Evolutionary conservation across 768 basidiomycete species (phyloP), one percentile per base, ranked within the genome.

Genomic region (Saitozyma podzolica): DNA sequence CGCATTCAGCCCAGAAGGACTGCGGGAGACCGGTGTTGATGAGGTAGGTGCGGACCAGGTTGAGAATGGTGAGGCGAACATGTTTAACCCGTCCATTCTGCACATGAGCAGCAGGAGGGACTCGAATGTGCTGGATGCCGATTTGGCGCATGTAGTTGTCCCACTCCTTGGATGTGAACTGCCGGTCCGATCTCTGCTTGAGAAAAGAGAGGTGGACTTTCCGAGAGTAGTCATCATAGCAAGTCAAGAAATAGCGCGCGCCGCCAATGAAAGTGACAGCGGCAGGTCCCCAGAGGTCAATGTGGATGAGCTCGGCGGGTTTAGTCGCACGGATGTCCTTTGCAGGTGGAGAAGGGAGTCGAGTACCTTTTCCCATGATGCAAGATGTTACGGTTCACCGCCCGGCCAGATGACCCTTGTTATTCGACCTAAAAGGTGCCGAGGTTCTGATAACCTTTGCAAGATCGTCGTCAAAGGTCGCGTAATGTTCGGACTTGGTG

Each of bases 211-310:
- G 9, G n/a, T 61, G 47, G 5, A 61, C 45, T 16, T 56, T 54
- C 11, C 54, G 19, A 20, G 66, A 60, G 58, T 58, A 49, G 48
- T 66, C 65, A 48, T 66, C 65, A 39, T 59, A 55, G 43, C 50
- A 53, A 4, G 62, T 59, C 14, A 66, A 40, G 58, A 61, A 57
- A 45, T 61, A 65, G 9, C 14, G 8, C 6, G 7, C 13, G 13
- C 63, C 62, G 20, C 57, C 57, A 19, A 48, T 40, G 19, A 40
- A 57, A n/a, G 56, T 45, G 19, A 57, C 56, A 43, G 41, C 13
- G 6, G 56, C 56, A 8, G 40, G 58, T 9, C 58, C 58, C 43
- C 49, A 59, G 17, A 59, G 29, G 39, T 59, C 50, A 6, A 39
- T 41, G 40, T 56, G 54, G 9, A 56, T 41, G 4, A 56, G 13